Evolutionary conservation across 2,329 filamentous ascomycete species (phyloP), one percentile per base, ranked within the genome.

Genomic region (Ophiostoma quercus): DNA sequence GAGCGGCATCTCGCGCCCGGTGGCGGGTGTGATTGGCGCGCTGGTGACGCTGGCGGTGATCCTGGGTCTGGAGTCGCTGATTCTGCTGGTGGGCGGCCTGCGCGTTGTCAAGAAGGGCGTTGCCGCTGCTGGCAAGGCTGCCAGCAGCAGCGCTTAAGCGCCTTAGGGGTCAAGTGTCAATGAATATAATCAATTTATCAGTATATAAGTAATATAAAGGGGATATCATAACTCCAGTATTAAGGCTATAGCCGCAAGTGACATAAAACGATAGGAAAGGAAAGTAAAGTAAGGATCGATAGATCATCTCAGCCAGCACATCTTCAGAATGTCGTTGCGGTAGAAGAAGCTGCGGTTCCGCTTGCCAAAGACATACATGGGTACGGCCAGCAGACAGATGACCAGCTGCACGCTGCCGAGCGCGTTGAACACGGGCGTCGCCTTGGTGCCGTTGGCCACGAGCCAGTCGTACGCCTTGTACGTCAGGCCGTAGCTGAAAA

Each of bases 391-490:
- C 67, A 90, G 77, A 78, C 92, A 97, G 67, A 96, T 82, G 1
- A 83, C 88, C 0, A 96, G 84, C 79, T 97, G 92, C 22, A 96
- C 87, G 47, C 87, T 90, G 1, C 87, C 89, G 66, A 97, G 85
- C 25, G 86, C 84, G 69, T 90, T 84, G 79, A 97, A 94, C 0
- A 80, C 75, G 3, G 77, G 77, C 34, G 81, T 82, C 5, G 79
- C 78, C 66, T 84, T 83, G 71, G 87, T 85, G n/a, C 89, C 86
- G 1, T 87, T 87, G 0, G 80, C 74, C 11, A 90, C 83, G 34
- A 97, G 83, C 94, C 94, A 97, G 70, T 93, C 84, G 75, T 92
- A 96, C 0, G 92, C 92, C 74, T 87, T 90, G 77, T 89, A 96
- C 0, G 94, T 96, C 70, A 97, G 82, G 7, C 88, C 87, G 75